Evolutionary conservation across 768 basidiomycete species (phyloP), one percentile per base, ranked within the genome.

Genomic region (Pulveroboletus sp.): DNA sequence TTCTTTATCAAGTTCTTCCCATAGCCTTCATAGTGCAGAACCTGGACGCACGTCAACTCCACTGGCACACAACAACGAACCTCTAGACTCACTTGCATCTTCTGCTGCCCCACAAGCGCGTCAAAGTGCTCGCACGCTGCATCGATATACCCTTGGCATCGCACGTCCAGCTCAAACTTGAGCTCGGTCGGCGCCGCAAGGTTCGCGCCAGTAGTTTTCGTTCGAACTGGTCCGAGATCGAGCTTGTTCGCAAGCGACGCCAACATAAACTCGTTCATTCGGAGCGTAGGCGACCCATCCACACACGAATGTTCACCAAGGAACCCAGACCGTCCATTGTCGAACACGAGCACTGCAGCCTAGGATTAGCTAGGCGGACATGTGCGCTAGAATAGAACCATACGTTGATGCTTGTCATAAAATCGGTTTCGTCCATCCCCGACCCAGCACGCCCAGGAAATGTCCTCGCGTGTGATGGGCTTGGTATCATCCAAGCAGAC

Each of bases 321-420:
- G 79, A 98, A 99, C 0, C 89, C 95, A 21, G 91, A 93, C 33
- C 91, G 89, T 40, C 93, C 96, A 58, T 93, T 93, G 51, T 93
- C 91, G 63, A 90, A 95, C 8, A 99, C 90, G 60, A 99, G 82
- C 47, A 97, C 92, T 93, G 35, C 39, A 46, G 9, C 15, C 17
- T 27, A 35, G 50, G 8, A 43, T 52, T 43, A 46, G 46, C 24
- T 47, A 46, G n/a, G 28, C 51, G n/a, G 11, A 2, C 50, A 38
- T 27, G 10, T 39, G 27, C 11, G 28, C 32, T 12, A 17, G 28
- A 27, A 46, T 3, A 26, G 15, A 38, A 21, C 40, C 86, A 31
- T 65, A 93, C 91, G 61, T 63, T 98, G 90, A 64, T 98, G 95
- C 70, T 99, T 99, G 75, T 98, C 96, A 64, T 85, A 97, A 76